A percentile compares a stretch with the other conserved stretches of the same genome.
Conservation (phyloP, 2,329 filamentous ascomycete species). For the Colletotrichum liriopes region DNA sequence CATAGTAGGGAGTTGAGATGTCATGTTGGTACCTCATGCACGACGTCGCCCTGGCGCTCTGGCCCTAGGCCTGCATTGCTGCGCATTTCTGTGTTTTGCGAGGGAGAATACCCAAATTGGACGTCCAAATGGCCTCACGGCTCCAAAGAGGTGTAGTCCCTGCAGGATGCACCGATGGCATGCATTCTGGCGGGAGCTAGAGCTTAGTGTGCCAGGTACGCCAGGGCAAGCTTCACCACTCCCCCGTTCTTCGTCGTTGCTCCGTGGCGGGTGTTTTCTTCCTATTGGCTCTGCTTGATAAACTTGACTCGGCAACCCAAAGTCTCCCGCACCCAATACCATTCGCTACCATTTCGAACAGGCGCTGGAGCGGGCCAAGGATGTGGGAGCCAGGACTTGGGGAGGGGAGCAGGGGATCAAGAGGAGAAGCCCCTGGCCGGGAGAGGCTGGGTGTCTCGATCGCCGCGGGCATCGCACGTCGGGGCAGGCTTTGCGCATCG, state of each 20-base stretch:
- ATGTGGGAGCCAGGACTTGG: neutral
- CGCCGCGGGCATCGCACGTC: conserved; percentile 4
- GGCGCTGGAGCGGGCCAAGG: neutral
- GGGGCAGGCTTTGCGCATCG: conserved; percentile 5
- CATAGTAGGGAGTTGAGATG: conserved; percentile 31
- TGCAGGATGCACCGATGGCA: conserved; percentile 36
- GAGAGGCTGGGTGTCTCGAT: conserved; percentile 21
- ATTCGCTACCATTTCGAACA: conserved; percentile 18
- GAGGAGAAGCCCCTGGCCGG: neutral
- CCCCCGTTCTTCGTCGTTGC: conserved; percentile 10
- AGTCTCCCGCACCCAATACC: conserved; percentile 7
- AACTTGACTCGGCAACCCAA: conserved; percentile 17
- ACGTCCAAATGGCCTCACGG: neutral
- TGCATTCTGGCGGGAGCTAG: conserved; percentile 34
- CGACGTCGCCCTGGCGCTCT: neutral
- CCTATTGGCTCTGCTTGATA: conserved; percentile 10
- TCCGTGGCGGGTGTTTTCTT: neutral
- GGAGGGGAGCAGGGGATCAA: neutral
- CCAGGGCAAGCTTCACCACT: conserved; percentile 37
- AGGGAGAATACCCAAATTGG: conserved; percentile 3
- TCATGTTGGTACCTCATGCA: conserved; percentile 24
- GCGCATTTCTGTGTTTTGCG: neutral
- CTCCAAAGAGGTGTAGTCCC: conserved; percentile 10
- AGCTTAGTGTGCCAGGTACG: conserved; percentile 38
- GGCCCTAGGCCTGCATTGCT: neutral